These are phyloP conservation scores for Coniosporium apollinis DNA, from an alignment of 495 filamentous ascomycete genomes.

Conservation along the genomic window DNA sequence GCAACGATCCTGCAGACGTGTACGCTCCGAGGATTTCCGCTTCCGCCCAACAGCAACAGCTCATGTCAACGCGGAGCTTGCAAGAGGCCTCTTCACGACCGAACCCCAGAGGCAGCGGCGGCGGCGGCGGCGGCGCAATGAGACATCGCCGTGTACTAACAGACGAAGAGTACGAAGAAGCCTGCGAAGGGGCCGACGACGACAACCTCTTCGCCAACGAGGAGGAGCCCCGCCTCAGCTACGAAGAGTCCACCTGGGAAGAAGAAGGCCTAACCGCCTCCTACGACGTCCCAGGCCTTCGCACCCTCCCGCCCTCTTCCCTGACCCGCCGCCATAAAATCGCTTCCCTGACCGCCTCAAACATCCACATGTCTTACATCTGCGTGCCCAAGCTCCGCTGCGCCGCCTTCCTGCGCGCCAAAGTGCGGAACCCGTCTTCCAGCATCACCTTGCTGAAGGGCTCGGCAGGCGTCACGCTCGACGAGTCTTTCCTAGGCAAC, in stretches of 20 bases:
- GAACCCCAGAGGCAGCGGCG: not conserved
- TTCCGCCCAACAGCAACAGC: too few species aligned
- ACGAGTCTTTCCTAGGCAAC: slow-evolving; percentile 50
- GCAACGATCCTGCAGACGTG: too few species aligned
- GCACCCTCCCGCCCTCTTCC: slow-evolving; percentile 32
- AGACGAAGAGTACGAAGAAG: too few species aligned
- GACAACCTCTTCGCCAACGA: slow-evolving; percentile 4
- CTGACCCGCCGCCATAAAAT: slow-evolving; percentile 23
- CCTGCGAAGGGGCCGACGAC: not conserved
- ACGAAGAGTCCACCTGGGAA: slow-evolving; percentile 13
- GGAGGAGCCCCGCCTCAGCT: too few species aligned
- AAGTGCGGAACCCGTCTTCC: slow-evolving; percentile 37
- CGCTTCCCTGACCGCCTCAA: slow-evolving; percentile 13
- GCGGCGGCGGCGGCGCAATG: too few species aligned
- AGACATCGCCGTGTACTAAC: too few species aligned
- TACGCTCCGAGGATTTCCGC: too few species aligned
- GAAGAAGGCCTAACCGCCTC: slow-evolving; percentile 40
- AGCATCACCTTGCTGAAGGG: slow-evolving; percentile 43
- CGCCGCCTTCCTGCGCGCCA: slow-evolving; percentile 48
- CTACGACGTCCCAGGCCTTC: slow-evolving; percentile 40
- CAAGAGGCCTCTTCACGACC: too few species aligned
- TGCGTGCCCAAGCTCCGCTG: slow-evolving; percentile 50
- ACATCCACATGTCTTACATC: slow-evolving; percentile 33
- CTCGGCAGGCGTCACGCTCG: slow-evolving; percentile 45
- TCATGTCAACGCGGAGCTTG: too few species aligned